Percentiles rank a stretch among this genome's conserved stretches.
These are phyloP conservation scores for Zygosaccharomyces rouxii DNA, from an alignment of 805 yeast species.

Conservation along the genomic window DNA sequence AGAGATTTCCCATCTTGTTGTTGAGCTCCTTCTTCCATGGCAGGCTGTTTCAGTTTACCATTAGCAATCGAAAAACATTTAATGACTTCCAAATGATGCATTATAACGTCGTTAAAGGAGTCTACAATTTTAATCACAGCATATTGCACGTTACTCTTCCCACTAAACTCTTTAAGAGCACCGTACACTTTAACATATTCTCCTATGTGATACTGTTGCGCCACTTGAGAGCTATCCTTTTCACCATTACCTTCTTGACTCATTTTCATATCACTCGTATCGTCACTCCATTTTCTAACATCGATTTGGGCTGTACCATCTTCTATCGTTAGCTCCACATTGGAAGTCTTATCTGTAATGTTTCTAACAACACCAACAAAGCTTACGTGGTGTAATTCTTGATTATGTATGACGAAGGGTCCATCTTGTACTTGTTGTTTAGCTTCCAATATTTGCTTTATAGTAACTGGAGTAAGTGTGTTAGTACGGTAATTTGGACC, in stretches of 20 bases:
- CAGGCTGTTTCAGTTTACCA: conserved; percentile 37
- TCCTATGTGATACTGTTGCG: conserved; percentile 40
- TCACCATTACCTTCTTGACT: conserved; percentile 28
- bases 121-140: conserved; percentile 53
- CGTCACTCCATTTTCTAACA: conserved; percentile 60
- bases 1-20: conserved; percentile 31
- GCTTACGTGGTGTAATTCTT: conserved; percentile 58
- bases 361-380: conserved; percentile 70
- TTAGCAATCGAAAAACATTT: conserved; percentile 52
- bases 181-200: conserved; percentile 60
- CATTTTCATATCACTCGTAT: conserved; percentile 31
- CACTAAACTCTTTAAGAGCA: conserved; percentile 54
- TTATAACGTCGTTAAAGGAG: conserved; percentile 63
- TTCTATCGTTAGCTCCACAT: conserved; percentile 56
- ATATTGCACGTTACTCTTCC: conserved; percentile 59
- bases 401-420: conserved; percentile 54
- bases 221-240: conserved; percentile 29
- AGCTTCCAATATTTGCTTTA: conserved; percentile 64
- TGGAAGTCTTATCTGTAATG: conserved; percentile 53
- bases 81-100: conserved; percentile 64
- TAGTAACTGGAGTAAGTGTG: conserved; percentile 62
- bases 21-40: conserved; percentile 24
- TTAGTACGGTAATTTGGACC: conserved; percentile 18
- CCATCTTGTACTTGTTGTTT: conserved; percentile 61
- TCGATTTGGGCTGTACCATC: conserved; percentile 73